phyloP scores from a whole-genome alignment of 1,284 basidiomycete genomes.

The Cryptococcus sp. region DNA sequence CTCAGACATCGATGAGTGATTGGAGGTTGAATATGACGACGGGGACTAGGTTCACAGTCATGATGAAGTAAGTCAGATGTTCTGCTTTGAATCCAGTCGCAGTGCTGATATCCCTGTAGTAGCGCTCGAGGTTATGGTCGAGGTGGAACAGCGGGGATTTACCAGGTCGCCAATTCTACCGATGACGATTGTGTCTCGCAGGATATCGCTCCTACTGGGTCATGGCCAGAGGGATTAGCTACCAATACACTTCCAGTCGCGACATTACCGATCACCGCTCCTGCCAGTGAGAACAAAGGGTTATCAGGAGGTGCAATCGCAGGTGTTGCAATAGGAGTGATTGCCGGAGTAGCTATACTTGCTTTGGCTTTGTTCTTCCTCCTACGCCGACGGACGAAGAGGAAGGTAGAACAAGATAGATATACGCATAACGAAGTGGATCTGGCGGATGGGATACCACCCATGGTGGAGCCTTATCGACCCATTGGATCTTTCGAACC shows the following conservation, averaged over 20 bases:
- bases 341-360: conserved; percentile 14
- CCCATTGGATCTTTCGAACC: conserved; percentile 9
- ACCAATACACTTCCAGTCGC: conserved; percentile 19
- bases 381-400: conserved; percentile 15
- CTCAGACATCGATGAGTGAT: conserved; percentile 13
- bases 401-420: neutral
- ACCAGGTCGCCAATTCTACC: conserved; percentile 14
- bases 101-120: neutral
- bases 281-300: neutral
- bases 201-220: conserved; percentile 12
- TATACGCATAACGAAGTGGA: conserved; percentile 2
- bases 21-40: conserved; percentile 30
- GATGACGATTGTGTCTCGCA: conserved; percentile 9
- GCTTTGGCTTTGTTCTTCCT: conserved; percentile 16
- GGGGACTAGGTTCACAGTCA: conserved; percentile 28
- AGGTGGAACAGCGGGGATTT: conserved; percentile 30
- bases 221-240: conserved; percentile 22
- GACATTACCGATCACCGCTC: conserved; percentile 15
- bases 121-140: conserved; percentile 20
- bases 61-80: conserved; percentile 31
- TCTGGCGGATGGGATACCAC: conserved; percentile 6
- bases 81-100: too few species aligned
- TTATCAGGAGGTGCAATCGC: conserved; percentile 24
- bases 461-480: conserved; percentile 21
- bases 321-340: conserved; percentile 23